Conservation (phyloP, 495 filamentous ascomycete species). For the Niebla homalea region DNA sequence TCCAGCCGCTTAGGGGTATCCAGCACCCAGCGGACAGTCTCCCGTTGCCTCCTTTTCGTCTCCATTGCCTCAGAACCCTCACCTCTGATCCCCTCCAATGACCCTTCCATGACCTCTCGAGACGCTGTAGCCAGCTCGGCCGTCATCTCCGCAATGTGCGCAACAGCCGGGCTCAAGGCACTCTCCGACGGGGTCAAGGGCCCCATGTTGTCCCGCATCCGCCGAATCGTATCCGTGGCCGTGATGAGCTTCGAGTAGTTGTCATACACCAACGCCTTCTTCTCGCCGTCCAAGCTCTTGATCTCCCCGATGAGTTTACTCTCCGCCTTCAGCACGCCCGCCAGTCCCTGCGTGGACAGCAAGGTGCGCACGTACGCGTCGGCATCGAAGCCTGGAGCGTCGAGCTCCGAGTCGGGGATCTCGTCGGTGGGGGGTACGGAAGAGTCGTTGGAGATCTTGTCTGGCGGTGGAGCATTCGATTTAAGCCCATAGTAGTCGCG, state of each 20-base stretch:
- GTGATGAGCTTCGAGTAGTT: slow-evolving; percentile 94
- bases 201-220: slow-evolving; percentile 67
- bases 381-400: slow-evolving; percentile 30
- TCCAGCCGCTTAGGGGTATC: slow-evolving; percentile 39
- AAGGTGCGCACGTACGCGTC: slow-evolving; percentile 10
- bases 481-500: slow-evolving; percentile 91
- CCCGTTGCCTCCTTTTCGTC: slow-evolving; percentile 39
- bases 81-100: slow-evolving; percentile 24
- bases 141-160: slow-evolving; percentile 69
- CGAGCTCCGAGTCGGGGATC: slow-evolving; percentile 26
- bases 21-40: slow-evolving; percentile 62
- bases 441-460: slow-evolving; percentile 21
- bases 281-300: slow-evolving; percentile 79
- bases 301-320: slow-evolving; percentile 60
- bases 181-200: slow-evolving; percentile 55
- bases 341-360: slow-evolving; percentile 24
- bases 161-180: slow-evolving; percentile 64
- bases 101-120: slow-evolving; percentile 30
- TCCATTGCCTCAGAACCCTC: slow-evolving; percentile 21
- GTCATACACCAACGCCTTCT: slow-evolving; percentile 94
- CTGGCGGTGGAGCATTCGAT: slow-evolving; percentile 26
- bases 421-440: slow-evolving; percentile 14
- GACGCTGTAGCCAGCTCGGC: slow-evolving; percentile 44
- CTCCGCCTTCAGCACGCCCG: slow-evolving; percentile 51
- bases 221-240: slow-evolving; percentile 87